These are phyloP conservation scores for Leccinum pellstonianum DNA, from an alignment of 768 basidiomycete species.

Conservation along the genomic window DNA sequence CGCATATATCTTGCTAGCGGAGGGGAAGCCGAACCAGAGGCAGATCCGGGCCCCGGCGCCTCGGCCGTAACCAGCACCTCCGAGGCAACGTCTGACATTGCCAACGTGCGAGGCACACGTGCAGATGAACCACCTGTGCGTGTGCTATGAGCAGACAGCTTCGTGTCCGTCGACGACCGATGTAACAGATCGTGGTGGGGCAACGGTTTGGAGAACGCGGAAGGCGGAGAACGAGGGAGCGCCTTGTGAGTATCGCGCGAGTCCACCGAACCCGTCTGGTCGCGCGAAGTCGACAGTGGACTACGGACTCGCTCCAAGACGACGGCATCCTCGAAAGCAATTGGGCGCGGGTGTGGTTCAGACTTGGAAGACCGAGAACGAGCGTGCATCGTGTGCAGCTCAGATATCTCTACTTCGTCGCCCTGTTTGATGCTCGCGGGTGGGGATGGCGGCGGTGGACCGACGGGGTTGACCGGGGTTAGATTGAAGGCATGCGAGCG, in stretches of 20 bases:
- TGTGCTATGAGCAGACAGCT: slow-evolving; percentile 33
- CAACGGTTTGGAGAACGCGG: slow-evolving; percentile 19
- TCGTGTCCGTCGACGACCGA: slow-evolving; percentile 53
- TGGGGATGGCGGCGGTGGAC: slow-evolving; percentile 60
- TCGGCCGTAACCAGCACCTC: slow-evolving; percentile 23
- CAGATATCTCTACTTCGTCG: slow-evolving; percentile 14
- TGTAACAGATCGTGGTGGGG: slow-evolving; percentile 35
- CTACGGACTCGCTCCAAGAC: slow-evolving; percentile 19
- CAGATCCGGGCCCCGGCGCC: slow-evolving; percentile 15
- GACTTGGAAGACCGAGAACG: slow-evolving; percentile 23
- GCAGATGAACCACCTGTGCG: slow-evolving; percentile 21
- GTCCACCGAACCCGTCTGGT: slow-evolving; percentile 32
- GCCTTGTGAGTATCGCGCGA: slow-evolving; percentile 25
- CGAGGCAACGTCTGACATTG: slow-evolving; percentile 15
- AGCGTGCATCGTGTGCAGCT: slow-evolving; percentile 31
- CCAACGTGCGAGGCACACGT: slow-evolving; percentile 18
- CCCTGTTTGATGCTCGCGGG: slow-evolving; percentile 40
- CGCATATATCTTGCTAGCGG: slow-evolving; percentile 23
- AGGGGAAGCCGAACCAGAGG: slow-evolving; percentile 16
- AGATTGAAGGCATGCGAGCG: not conserved
- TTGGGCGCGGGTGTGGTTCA: slow-evolving; percentile 22
- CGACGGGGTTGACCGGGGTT: slow-evolving; percentile 22
- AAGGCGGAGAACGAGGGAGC: slow-evolving; percentile 20
- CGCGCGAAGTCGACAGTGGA: slow-evolving; percentile 20
- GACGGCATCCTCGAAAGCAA: slow-evolving; percentile 37